A percentile compares a stretch with the other conserved stretches of the same genome.
Evolutionary conservation across 2,329 filamentous ascomycete species (phyloP).

Genomic region (Colletotrichum sp.): DNA sequence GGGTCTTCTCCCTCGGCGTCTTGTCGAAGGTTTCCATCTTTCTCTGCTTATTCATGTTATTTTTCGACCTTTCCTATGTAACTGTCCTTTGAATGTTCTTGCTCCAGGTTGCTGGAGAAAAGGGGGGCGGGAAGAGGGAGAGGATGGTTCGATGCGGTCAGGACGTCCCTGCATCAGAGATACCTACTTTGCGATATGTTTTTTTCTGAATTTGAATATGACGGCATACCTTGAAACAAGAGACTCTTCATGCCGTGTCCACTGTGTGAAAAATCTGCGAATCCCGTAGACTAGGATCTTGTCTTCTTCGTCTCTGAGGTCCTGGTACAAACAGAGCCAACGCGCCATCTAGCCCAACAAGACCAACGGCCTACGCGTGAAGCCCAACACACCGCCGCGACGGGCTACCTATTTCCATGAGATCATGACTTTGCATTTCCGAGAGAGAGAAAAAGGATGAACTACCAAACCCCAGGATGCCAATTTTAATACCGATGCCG

Average conservation of each 20-base stretch:
- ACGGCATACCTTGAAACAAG: background rate
- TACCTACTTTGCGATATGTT: background rate
- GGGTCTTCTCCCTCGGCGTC: background rate
- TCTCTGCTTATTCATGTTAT: background rate
- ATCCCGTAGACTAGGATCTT: background rate
- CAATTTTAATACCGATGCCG: conserved; percentile 19
- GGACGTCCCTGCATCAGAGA: background rate
- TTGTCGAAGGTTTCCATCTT: background rate
- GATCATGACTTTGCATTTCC: conserved; percentile 17
- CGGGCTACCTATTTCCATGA: background rate
- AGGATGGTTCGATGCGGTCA: background rate
- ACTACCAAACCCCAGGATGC: conserved; percentile 20
- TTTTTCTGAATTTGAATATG: background rate
- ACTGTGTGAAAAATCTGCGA: background rate
- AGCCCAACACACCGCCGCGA: background rate
- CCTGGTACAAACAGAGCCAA: background rate
- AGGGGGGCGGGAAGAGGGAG: background rate
- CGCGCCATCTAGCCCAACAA: background rate
- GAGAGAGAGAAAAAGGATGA: conserved; percentile 9
- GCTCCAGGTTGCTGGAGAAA: background rate
- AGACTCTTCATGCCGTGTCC: background rate
- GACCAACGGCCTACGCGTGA: background rate
- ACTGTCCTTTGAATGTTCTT: background rate
- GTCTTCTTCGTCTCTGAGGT: background rate
- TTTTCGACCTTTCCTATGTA: background rate